Evolutionary conservation across 208 protist genomes (phyloP), one percentile per base, ranked within the genome.

Genomic region (Leishmania turanica): DNA sequence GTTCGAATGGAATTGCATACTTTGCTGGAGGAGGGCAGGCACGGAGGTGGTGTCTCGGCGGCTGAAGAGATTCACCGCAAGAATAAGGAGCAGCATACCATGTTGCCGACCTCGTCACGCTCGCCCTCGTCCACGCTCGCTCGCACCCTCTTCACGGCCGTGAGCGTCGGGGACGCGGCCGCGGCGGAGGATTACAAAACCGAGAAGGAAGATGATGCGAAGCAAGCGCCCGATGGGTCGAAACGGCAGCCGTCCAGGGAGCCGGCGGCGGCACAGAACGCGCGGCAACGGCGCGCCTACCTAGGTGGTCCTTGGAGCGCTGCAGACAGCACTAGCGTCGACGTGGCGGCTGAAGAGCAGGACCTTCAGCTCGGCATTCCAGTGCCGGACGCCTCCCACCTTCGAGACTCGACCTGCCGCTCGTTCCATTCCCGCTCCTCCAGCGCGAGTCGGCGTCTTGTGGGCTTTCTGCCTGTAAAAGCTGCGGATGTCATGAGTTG

Each of bases 371-470:
- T 84, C 37, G 66, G 75, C 45, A 84, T 80, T 69, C 80, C 80
- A 9, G 80, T 80, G 8, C 75, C 80, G 9, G 75, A 80, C 24
- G 21, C 56, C 37, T 74, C 75, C 2, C 76, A 49, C 47, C 75
- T 84, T 17, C 66, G 75, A 58, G 78, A 69, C 78, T 87, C 78
- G 64, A 56, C 68, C 62, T 80, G 31, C 40, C 75, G 66, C 80
- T 87, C 58, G 73, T 75, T 62, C 72, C 76, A 74, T 58, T 82
- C 53, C 69, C 79, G 64, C 69, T 84, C 84, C 27, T 77, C 80
- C 53, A 71, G 76, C 77, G 64, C 81, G 31, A 81, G 71, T 70
- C 75, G 86, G 56, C 75, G 86, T 34, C 68, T 86, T n/a, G 77
- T 86, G 31, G 34, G 78, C 74, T 66, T 79, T 74, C 68, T 77